Conservation (phyloP, 768 basidiomycete genomes). For the Podaxis sp. region DNA sequence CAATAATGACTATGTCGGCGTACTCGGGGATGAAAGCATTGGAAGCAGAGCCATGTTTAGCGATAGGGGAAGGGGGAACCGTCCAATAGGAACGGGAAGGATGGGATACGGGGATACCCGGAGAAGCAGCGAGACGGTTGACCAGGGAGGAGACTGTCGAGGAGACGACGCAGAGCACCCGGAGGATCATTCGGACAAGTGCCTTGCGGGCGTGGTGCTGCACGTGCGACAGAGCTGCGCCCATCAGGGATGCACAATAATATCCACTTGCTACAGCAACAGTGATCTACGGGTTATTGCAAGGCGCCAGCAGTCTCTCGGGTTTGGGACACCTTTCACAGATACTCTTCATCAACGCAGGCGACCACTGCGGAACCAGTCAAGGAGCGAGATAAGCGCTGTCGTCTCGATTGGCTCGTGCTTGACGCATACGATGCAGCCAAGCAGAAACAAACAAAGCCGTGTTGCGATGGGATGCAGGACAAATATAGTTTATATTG, state of each 20-base stretch:
- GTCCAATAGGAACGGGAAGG: conserved; percentile 68
- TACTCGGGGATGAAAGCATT: conserved; percentile 36
- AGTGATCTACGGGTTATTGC: neutral
- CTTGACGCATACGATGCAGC: neutral
- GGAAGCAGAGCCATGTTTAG: conserved; percentile 29
- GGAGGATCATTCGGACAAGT: conserved; percentile 20
- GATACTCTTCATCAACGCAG: neutral
- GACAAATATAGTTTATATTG: neutral
- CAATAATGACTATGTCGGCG: conserved; percentile 72
- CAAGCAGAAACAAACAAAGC: neutral
- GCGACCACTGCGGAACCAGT: neutral
- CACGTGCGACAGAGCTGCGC: conserved; percentile 7
- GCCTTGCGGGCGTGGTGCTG: conserved; percentile 19
- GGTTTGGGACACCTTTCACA: neutral
- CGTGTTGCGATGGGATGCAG: neutral
- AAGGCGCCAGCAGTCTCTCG: neutral
- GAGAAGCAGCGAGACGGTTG: conserved; percentile 35
- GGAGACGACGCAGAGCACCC: conserved; percentile 21
- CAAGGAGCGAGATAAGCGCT: neutral
- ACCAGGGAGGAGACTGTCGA: conserved; percentile 24
- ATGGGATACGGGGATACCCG: conserved; percentile 56
- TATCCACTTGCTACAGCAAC: neutral
- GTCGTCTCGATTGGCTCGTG: neutral
- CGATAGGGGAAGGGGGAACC: conserved; percentile 48
- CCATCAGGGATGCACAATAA: conserved; percentile 2